Base-by-base conservation (phyloP, 1,284 basidiomycete species). In the Golubevia sp. region DNA sequence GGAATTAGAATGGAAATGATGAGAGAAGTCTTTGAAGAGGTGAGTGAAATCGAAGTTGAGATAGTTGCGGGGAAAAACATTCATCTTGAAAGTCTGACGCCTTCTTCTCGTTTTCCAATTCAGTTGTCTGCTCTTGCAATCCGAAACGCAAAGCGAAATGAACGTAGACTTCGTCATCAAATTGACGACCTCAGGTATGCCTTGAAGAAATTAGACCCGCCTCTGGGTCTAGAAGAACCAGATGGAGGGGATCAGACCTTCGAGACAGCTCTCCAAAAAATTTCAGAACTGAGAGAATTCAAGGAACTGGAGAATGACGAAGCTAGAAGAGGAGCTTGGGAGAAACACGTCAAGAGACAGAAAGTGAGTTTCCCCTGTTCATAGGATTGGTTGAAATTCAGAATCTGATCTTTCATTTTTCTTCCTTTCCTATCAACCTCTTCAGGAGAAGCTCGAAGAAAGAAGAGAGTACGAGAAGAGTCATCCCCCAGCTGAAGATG, bases 131-230 rank as follows among this genome's bases (percentile, higher is more conserved):
- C 30, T 34, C 30, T 34, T 5, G 30, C 30, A 11, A 34, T 34
- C 11, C 30, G 30, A 34, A 34, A 34, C 11, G 30, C 30, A 34
- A 34, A 34, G 30, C 4, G n/a, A n/a, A n/a, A n/a, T n/a, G 97
- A 99, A 84, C 88, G 94, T 54, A 90, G 88, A 74, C 88, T 91
- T 66, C 88, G 96, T 23, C 92, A 97, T 82, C 85, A 92, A 62
- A 93, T 97, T 76, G 96, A 99, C 80, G 97, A 99, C 77, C 86
- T 99, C 38, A 91, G 97, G 2, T 97, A 98, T 84, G 97, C 94
- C 0, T 87, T 98, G 68, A 94, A 93, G 85, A 95, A 96, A 78
- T 86, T 96, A 3, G 85, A 91, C 0, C 90, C 94, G 38, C 88
- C 91, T 11, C 61, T 76, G 5, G 15, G 15, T 18, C 49, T 55